Evolutionary conservation across 2,329 filamentous ascomycete species (phyloP).

Genomic region (Fusarium succisae): DNA sequence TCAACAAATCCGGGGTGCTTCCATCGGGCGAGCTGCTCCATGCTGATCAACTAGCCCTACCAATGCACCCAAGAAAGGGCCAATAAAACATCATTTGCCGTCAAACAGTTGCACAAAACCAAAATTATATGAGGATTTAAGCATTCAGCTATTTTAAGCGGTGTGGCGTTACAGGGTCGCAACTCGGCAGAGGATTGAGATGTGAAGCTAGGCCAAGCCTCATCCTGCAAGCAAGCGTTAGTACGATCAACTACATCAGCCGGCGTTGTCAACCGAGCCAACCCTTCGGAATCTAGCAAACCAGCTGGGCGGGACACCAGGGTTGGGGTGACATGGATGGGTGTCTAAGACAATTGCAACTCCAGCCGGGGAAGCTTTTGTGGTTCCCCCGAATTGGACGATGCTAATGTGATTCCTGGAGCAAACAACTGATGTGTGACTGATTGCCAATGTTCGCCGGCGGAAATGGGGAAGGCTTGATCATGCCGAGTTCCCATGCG

Average conservation of each 20-base stretch:
- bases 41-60: background rate
- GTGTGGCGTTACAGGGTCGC: conserved; percentile 20
- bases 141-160: conserved; percentile 16
- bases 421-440: background rate
- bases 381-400: conserved; percentile 16
- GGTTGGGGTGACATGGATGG: conserved; percentile 22
- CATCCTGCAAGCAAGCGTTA: conserved; percentile 29
- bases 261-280: conserved; percentile 36
- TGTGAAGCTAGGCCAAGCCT: conserved; percentile 24
- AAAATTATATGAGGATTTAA: background rate
- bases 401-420: background rate
- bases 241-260: conserved; percentile 12
- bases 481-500: background rate
- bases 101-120: background rate
- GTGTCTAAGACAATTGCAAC: background rate
- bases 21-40: background rate
- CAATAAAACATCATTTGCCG: background rate
- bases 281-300: conserved; percentile 37
- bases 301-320: conserved; percentile 32
- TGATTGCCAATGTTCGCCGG: background rate
- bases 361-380: conserved; percentile 35
- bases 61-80: background rate
- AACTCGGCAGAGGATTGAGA: conserved; percentile 14
- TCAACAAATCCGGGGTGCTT: background rate
- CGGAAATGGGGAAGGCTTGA: background rate